Conservation (phyloP, 345 rosid species). For the Alliaria petiolata region DNA sequence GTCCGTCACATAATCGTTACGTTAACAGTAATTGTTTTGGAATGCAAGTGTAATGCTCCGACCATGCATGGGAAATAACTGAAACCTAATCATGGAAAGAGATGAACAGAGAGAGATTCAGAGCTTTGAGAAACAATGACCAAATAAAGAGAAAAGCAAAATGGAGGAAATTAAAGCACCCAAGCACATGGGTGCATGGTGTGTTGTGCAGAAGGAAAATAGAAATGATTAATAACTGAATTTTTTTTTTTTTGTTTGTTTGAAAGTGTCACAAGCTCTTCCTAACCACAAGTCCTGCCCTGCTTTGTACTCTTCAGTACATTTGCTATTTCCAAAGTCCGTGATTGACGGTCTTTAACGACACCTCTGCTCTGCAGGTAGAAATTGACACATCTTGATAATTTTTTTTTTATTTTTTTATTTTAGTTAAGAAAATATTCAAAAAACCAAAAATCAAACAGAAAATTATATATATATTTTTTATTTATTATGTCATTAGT, state of each 20-base stretch:
- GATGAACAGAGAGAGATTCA: constrained; percentile 11
- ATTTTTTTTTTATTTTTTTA: neutral
- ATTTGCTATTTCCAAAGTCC: constrained; percentile 23
- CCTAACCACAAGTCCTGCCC: constrained; percentile 12
- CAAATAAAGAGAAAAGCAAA: neutral
- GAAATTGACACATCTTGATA: constrained; percentile 15
- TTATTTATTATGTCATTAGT: no score
- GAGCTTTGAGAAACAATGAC: neutral
- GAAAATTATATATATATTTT: no score
- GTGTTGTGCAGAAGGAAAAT: constrained; percentile 4
- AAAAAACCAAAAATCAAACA: no score
- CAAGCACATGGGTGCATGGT: constrained; percentile 20
- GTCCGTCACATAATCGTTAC: neutral
- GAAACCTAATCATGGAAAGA: constrained; percentile 8
- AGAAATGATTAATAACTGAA: neutral
- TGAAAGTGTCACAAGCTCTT: constrained; percentile 19
- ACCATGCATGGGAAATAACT: neutral
- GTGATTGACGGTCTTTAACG: constrained; percentile 21
- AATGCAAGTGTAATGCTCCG: neutral
- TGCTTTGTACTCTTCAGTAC: constrained; percentile 28
- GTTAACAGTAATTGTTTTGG: neutral
- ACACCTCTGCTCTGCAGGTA: constrained; percentile 10
- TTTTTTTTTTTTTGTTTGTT: no score
- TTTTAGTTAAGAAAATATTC: no score
- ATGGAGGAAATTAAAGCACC: no score